phyloP scores from a whole-genome alignment of 2,329 filamentous ascomycete species.

The Xylariaceae sp. region DNA sequence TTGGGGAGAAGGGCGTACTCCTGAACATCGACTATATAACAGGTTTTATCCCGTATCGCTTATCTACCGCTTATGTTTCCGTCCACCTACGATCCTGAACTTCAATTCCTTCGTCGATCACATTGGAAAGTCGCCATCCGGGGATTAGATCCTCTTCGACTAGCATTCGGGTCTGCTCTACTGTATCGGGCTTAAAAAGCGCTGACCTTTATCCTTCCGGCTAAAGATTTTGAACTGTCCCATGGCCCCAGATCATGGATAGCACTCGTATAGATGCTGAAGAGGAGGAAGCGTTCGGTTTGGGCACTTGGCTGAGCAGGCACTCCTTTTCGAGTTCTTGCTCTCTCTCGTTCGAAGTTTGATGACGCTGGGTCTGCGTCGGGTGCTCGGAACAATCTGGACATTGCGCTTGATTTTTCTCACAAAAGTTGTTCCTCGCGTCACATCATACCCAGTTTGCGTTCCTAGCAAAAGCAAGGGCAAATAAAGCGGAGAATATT shows the following conservation, averaged over 20 bases:
- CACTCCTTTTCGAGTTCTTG: background rate
- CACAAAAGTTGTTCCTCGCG: conserved; percentile 13
- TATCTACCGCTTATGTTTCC: background rate
- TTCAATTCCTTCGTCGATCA: background rate
- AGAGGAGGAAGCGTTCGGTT: background rate
- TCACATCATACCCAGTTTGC: conserved; percentile 18
- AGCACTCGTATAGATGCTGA: conserved; percentile 6
- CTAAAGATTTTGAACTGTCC: too few species aligned
- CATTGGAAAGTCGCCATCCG: background rate
- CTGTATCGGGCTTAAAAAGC: background rate
- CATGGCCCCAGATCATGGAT: background rate
- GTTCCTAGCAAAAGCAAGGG: conserved; percentile 9
- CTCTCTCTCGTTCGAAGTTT: background rate
- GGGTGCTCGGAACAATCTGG: background rate
- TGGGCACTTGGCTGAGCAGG: background rate
- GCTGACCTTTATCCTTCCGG: too few species aligned
- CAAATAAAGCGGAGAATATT: conserved; percentile 1
- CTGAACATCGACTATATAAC: conserved; percentile 11
- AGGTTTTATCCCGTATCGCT: background rate
- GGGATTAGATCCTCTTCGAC: conserved; percentile 1
- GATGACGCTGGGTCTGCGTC: background rate
- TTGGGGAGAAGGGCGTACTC: background rate
- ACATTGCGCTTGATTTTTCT: conserved; percentile 3
- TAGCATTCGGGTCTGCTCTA: background rate
- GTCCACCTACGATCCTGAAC: background rate